Base-by-base conservation (phyloP, 202 grass and related monocot species). In the Hordeum pubiflorum region DNA sequence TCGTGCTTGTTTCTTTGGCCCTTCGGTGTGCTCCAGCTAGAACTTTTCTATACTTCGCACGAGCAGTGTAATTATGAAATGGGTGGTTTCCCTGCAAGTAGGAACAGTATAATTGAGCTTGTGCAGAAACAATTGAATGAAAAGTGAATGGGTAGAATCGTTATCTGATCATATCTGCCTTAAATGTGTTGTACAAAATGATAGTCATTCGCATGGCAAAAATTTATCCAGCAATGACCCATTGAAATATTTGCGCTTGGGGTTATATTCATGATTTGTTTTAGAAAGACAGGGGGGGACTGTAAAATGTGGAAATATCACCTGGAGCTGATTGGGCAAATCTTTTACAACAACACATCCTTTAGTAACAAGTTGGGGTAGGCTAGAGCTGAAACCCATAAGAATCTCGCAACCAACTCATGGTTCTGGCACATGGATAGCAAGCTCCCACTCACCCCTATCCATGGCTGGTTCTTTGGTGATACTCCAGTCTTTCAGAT, bases 1-100 rank as follows among this genome's bases (percentile, higher is more conserved):
- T 37, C 15, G 39, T 63, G 43, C 41, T 87, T 60, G 60, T 62
- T 79, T 81, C 52, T 90, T 81, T 90, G 5, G 54, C 83, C 65
- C 10, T 85, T 68, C 20, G 67, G 27, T 58, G 63, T 61, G 67
- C 89, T 83, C 89, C 88, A 15, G 86, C 46, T 44, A 86, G 46
- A 32, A 84, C 80, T 86, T 95, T 93, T 66, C 90, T 90, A 70
- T 98, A 98, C 75, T 85, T 91, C 59, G 89, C 90, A 72, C 96
- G 83, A 69, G 87, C 84, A 31, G 92, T 98, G 84, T 95, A 98
- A 77, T 98, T 98, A 84, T 98, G 96, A 83, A 98, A 98, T 71
- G 92, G 88, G 83, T 95, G 81, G 46, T 98, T 93, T 81, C 92
- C 92, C 92, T 95, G 61, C 79, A 91, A 62, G 50, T 62, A 56